A percentile compares a stretch with the other conserved stretches of the same genome.
Conservation (phyloP, 2,329 filamentous ascomycete species). For the Aspergillus spinulosporus region DNA sequence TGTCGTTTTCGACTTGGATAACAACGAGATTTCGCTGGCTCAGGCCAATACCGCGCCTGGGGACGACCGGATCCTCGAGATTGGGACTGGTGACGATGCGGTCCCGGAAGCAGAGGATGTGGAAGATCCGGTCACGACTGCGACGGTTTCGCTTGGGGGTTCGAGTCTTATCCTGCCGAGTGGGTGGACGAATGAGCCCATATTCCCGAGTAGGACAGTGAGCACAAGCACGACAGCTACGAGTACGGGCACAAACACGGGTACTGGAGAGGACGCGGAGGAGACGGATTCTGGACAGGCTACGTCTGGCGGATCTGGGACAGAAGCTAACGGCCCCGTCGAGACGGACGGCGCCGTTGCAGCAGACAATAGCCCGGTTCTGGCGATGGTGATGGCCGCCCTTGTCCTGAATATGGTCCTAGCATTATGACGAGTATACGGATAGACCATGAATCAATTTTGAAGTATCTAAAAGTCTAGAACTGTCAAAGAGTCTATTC, state of each 20-base stretch:
- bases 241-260: background rate
- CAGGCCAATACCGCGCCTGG: slow-evolving; percentile 65
- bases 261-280: background rate
- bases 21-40: slow-evolving; percentile 70
- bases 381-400: background rate
- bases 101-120: slow-evolving; percentile 52
- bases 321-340: background rate
- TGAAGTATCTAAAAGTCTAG: too few species aligned
- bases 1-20: slow-evolving; percentile 71
- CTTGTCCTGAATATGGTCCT: background rate
- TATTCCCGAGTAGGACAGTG: slow-evolving; percentile 5
- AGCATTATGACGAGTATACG: too few species aligned
- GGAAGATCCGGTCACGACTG: background rate
- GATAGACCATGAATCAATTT: too few species aligned
- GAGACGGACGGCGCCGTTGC: background rate
- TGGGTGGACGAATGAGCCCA: slow-evolving; percentile 5
- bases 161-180: background rate
- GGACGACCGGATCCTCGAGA: slow-evolving; percentile 51
- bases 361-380: too few species aligned
- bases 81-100: slow-evolving; percentile 47
- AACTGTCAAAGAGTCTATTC: too few species aligned
- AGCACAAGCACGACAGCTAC: slow-evolving; percentile 1
- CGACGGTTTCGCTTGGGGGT: background rate
- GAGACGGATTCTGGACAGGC: background rate
- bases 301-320: too few species aligned